Evolutionary conservation across 805 yeast genomes (phyloP).

Genomic region (Isabelozyma gotoi): DNA sequence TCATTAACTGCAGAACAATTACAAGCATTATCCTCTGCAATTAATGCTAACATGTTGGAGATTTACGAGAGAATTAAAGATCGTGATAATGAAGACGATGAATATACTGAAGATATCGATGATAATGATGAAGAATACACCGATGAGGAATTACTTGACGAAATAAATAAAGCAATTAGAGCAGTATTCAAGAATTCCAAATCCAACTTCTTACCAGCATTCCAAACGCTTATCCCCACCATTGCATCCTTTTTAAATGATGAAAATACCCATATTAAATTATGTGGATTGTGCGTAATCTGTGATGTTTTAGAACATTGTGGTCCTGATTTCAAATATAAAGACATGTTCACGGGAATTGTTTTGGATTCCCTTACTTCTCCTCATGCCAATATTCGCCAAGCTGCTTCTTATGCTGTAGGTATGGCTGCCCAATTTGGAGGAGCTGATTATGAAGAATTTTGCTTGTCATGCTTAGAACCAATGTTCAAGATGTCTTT

Average conservation of each 20-base stretch:
- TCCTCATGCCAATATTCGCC: constrained; percentile 73
- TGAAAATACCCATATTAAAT: constrained; percentile 63
- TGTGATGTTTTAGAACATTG: constrained; percentile 80
- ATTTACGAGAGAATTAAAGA: constrained; percentile 67
- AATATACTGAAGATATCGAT: constrained; percentile 82
- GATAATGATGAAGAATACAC: constrained; percentile 83
- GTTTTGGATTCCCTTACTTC: constrained; percentile 67
- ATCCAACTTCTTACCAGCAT: constrained; percentile 58
- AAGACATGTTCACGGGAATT: constrained; percentile 61
- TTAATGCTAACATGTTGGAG: constrained; percentile 62
- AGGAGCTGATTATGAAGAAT: constrained; percentile 56
- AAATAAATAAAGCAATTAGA: constrained; percentile 73
- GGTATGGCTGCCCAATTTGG: constrained; percentile 88
- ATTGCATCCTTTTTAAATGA: constrained; percentile 62
- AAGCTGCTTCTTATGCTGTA: constrained; percentile 79
- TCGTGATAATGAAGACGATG: constrained; percentile 78
- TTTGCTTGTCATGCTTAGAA: constrained; percentile 68
- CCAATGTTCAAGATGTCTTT: constrained; percentile 70
- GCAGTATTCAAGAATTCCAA: constrained; percentile 66
- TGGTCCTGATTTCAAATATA: constrained; percentile 63
- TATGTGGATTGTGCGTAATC: constrained; percentile 77
- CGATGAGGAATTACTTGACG: constrained; percentile 88
- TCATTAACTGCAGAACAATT: constrained; percentile 58
- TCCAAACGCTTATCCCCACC: constrained; percentile 63
- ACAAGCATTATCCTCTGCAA: constrained; percentile 54